A percentile compares a stretch with the other conserved stretches of the same genome.
These are phyloP conservation scores for Tubosaeta sp. DNA, from an alignment of 768 basidiomycete species.

Conservation along the genomic window DNA sequence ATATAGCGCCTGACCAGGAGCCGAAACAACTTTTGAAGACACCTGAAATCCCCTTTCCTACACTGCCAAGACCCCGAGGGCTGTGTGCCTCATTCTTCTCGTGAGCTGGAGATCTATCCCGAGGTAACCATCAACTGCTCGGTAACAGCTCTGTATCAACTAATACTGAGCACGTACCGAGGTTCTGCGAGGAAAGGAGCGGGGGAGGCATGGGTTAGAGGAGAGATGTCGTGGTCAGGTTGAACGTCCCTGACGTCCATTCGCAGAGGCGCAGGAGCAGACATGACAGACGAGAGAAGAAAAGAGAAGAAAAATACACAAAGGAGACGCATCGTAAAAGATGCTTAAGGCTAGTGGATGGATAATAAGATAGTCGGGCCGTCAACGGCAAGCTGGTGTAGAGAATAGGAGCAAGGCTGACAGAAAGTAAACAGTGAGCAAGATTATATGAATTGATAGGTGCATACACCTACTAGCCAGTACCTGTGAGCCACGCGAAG, in stretches of 20 bases:
- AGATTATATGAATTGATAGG: background rate
- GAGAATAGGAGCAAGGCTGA: background rate
- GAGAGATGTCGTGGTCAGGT: too few species aligned
- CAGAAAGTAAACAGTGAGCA: background rate
- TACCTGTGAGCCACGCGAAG: background rate
- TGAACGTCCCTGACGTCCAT: background rate
- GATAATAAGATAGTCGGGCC: background rate
- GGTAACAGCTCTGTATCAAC: background rate
- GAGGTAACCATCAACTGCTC: background rate
- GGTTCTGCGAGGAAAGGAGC: background rate
- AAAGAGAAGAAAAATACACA: background rate
- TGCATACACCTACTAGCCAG: background rate
- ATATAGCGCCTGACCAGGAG: too few species aligned
- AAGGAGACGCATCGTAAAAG: background rate
- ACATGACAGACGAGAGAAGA: background rate
- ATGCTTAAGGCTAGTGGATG: background rate
- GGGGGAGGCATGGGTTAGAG: too few species aligned
- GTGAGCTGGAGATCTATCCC: background rate
- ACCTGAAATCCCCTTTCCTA: too few species aligned
- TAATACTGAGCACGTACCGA: background rate
- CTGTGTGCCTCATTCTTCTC: background rate
- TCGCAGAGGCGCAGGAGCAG: background rate
- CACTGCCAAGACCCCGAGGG: background rate
- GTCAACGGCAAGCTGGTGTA: background rate
- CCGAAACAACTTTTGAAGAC: too few species aligned